Percentiles rank a stretch among this genome's conserved stretches.
These are phyloP conservation scores for Aspergillus sp. DNA, from an alignment of 2,329 filamentous ascomycete genomes.

Conservation along the genomic window DNA sequence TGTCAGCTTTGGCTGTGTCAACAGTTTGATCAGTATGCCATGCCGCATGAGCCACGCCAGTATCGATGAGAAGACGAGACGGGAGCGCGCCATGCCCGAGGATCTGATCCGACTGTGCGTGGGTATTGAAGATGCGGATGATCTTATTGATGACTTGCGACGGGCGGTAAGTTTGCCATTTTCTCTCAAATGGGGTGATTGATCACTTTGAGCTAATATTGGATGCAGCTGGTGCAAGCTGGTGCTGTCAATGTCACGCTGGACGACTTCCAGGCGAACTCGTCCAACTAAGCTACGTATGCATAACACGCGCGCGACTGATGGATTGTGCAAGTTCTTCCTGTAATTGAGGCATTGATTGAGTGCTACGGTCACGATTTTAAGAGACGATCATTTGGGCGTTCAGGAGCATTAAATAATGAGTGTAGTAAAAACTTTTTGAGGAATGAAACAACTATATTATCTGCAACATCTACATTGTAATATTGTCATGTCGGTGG, in stretches of 20 bases:
- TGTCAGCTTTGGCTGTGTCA: conserved; percentile 97
- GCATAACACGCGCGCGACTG: conserved; percentile 5
- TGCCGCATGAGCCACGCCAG: conserved; percentile 99
- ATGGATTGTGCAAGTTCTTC: background rate
- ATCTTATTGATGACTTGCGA: conserved; percentile 89
- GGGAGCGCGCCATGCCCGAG: conserved; percentile 89
- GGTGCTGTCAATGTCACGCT: conserved; percentile 85
- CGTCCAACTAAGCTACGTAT: conserved; percentile 14
- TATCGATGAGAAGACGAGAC: conserved; percentile 91
- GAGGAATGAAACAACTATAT: background rate
- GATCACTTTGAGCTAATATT: conserved; percentile 15
- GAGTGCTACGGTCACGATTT: background rate
- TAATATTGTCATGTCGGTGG: no score
- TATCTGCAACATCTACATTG: background rate
- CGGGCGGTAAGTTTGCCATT: conserved; percentile 70
- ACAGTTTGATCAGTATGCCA: conserved; percentile 98
- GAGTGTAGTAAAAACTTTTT: background rate
- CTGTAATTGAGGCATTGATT: background rate
- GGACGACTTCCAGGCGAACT: conserved; percentile 72
- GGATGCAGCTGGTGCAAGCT: conserved; percentile 77
- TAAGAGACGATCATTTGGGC: background rate
- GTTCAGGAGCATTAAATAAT: background rate
- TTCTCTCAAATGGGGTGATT: background rate
- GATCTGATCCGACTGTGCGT: conserved; percentile 95
- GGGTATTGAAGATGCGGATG: conserved; percentile 89